Conservation (phyloP, 1,139 yeast genomes). For the Sugiyamaella japonica region DNA sequence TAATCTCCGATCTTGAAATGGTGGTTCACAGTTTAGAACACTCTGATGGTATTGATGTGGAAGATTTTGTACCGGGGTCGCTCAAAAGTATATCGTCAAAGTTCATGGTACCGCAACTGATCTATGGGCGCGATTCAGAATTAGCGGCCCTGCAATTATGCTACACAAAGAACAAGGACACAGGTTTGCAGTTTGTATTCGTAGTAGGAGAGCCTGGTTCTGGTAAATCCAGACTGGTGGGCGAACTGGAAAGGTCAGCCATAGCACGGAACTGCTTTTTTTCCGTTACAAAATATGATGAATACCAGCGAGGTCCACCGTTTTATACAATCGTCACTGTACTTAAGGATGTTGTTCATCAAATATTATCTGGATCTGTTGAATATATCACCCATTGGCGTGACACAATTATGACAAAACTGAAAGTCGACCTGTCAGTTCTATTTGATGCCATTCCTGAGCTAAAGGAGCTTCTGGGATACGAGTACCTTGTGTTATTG, state of each 20-base stretch:
- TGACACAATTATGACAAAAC: constrained; percentile 44
- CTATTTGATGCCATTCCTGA: constrained; percentile 51
- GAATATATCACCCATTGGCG: constrained; percentile 48
- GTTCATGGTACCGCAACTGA: constrained; percentile 39
- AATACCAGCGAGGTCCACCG: constrained; percentile 41
- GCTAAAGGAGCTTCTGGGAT: constrained; percentile 48
- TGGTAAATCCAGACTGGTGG: constrained; percentile 52
- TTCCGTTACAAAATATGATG: constrained; percentile 48
- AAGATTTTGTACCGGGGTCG: constrained; percentile 31
- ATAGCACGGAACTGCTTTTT: constrained; percentile 45
- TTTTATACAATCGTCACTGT: constrained; percentile 43
- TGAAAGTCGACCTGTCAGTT: constrained; percentile 49
- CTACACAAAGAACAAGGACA: constrained; percentile 34
- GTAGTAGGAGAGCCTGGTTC: constrained; percentile 51
- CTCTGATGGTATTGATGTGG: constrained; percentile 25
- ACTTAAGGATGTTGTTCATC: constrained; percentile 46
- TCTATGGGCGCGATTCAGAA: constrained; percentile 46
- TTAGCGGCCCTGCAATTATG: constrained; percentile 36
- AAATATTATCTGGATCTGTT: constrained; percentile 47
- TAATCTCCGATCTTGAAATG: constrained; percentile 45
- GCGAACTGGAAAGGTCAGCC: constrained; percentile 46
- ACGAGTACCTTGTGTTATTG: constrained; percentile 40
- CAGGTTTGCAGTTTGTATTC: constrained; percentile 41
- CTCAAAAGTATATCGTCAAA: constrained; percentile 29
- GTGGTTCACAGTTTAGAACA: constrained; percentile 30